Conservation (phyloP, 345 rosid species). For the Gossypium mustelinum region DNA sequence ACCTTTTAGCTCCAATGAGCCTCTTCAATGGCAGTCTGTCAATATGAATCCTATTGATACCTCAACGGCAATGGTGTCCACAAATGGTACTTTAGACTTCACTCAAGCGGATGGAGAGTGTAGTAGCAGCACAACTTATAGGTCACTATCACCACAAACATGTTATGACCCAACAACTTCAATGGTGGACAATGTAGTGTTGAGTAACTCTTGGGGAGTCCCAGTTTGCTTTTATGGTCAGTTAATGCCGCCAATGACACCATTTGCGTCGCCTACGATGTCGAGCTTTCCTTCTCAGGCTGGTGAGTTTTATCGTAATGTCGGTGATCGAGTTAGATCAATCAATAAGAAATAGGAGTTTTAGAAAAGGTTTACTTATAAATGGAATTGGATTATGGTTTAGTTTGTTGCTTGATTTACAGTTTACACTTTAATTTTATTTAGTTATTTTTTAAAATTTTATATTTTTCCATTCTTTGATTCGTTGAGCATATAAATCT, state of each 20-base stretch:
- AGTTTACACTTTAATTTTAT: too few relatives aligned
- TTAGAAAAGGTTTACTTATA: neutral
- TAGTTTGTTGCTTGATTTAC: too few relatives aligned
- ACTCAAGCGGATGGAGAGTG: neutral
- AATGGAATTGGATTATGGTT: neutral
- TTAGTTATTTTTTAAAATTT: too few relatives aligned
- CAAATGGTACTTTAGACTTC: neutral
- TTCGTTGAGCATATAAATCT: too few relatives aligned
- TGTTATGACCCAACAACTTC: neutral
- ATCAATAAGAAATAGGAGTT: neutral
- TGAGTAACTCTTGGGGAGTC: neutral
- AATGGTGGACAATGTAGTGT: neutral
- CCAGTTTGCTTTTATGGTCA: neutral
- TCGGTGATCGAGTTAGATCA: neutral
- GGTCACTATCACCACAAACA: neutral
- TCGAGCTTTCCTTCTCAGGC: neutral
- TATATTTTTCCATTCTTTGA: too few relatives aligned
- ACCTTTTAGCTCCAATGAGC: neutral
- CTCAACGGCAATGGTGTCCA: neutral
- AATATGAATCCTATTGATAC: neutral
- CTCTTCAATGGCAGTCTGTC: constrained; percentile 7
- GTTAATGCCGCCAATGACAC: neutral
- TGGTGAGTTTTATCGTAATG: neutral
- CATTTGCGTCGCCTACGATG: neutral
- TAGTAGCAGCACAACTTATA: neutral